A percentile compares a stretch with the other conserved stretches of the same genome.
These are phyloP conservation scores for Phytophthora syringae DNA, from an alignment of 352 stramenopile species.

Conservation along the genomic window DNA sequence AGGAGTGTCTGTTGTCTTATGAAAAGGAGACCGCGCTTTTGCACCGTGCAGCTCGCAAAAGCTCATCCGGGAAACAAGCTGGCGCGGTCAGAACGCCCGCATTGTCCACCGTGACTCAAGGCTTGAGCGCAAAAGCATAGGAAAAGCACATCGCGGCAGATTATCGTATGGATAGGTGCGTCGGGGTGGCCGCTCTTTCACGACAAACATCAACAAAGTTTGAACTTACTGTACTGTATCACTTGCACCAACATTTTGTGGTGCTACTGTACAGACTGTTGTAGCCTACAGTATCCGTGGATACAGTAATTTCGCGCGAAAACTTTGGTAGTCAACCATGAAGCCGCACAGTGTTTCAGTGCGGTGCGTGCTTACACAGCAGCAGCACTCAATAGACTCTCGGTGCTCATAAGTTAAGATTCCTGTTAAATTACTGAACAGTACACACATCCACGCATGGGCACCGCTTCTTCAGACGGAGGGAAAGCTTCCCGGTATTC, in stretches of 20 bases:
- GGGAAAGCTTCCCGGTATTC: neutral
- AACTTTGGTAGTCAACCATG: too few relatives aligned
- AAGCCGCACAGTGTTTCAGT: too few relatives aligned
- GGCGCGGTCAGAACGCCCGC: constrained; percentile 21
- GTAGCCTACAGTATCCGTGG: too few relatives aligned
- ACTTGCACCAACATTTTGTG: constrained; percentile 1
- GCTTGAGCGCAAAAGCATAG: constrained; percentile 18
- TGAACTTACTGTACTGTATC: too few relatives aligned
- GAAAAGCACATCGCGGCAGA: constrained; percentile 30
- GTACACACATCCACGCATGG: too few relatives aligned
- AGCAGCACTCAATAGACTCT: too few relatives aligned
- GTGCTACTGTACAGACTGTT: too few relatives aligned
- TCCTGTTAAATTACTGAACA: too few relatives aligned
- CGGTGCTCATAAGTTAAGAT: too few relatives aligned
- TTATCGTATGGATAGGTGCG: constrained; percentile 21
- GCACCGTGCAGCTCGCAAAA: constrained; percentile 27
- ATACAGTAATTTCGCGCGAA: too few relatives aligned
- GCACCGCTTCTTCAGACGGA: too few relatives aligned
- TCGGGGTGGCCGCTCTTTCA: constrained; percentile 11
- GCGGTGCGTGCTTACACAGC: too few relatives aligned
- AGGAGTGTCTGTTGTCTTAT: constrained; percentile 28
- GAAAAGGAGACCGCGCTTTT: constrained; percentile 10
- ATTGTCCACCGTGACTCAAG: constrained; percentile 33
- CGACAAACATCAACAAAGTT: constrained; percentile 16
- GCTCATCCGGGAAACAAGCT: constrained; percentile 34